Base-by-base conservation (phyloP, 257 asterid species). In the Paulownia fortunei region DNA sequence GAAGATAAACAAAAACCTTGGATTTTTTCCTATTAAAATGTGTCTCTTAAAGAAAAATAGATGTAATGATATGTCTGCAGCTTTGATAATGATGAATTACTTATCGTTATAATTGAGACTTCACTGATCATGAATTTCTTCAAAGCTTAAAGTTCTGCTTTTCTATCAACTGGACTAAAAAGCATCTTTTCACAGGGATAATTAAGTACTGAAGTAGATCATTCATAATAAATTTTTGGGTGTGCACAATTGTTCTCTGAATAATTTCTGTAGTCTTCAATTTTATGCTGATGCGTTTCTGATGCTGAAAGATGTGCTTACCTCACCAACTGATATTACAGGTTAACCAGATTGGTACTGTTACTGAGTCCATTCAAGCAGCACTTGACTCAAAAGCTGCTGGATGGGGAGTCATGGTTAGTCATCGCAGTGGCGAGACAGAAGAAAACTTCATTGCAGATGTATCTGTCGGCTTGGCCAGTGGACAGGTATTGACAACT, bases 361-460 rank as follows among this genome's bases (percentile, higher is more conserved):
- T 91, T 2, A 91, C 97, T 23, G 97, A 91, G 81, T 91, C 97
- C 36, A 85, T 91, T 79, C 92, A 87, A 79, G 95, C 97, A 41
- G 97, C 97, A 2, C 88, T 91, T 1, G 95, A 91, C 83, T 89
- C 97, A 27, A 91, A 91, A 81, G 93, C 95, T 77, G 97, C 95
- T 26, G 97, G 95, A 12, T 91, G 97, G 97, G 97, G 97, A 78
- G 97, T 91, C 37, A 91, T 91, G 97, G 97, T 91, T 72, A 91
- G 97, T 77, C 97, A 91, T 77, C 89, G 97, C 12, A 91, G 97
- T 80, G 97, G 97, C 42, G 97, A 91, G 85, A 91, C 97, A 9
- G 97, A 91, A 78, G 97, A 91, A 79, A 88, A 91, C 85, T 91
- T 91, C 80, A 91, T 91, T 74, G 97, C 97, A 42, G 97, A 91